Evolutionary conservation across 768 basidiomycete species (phyloP), one percentile per base, ranked within the genome.

Genomic region (Mycena rosella): DNA sequence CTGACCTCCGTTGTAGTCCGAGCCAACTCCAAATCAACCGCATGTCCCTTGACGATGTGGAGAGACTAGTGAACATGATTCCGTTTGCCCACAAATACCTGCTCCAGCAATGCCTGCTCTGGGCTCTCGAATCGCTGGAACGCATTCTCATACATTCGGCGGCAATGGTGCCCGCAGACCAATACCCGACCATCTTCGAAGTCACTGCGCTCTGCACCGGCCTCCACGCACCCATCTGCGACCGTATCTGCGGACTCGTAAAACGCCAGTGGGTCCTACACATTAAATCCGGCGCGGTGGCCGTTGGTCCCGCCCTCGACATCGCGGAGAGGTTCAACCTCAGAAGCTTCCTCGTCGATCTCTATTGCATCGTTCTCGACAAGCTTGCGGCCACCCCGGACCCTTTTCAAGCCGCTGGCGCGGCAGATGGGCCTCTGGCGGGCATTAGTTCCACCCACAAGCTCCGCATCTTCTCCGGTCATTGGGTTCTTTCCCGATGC

Each of bases 21-120:
- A 34, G 27, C 20, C 51, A 66, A 17, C 44, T 66, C 4, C 65
- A 60, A 48, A 60, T 66, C 29, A 60, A 55, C 29, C 58, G 65
- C 65, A 60, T 53, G 53, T 45, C 58, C 24, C 40, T 51, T 14
- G 64, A 36, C 8, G 64, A 65, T 32, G 0, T 65, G 38, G 64
- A 59, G n/a, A 52, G 42, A 47, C 15, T 65, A 18, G 5, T 32
- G 27, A 45, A 58, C 29, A 51, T 65, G 26, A 20, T 53, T 2
- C n/a, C 48, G 15, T 65, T 65, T 49, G 57, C 64, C 3, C 65
- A 66, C 58, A 66, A 66, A 27, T 66, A 66, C 24, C 45, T 66
- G 3, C 22, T 66, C 17, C 58, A 60, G 20, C 7, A 66, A 24
- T 60, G 58, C 45, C 58, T 66, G 1, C 40, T 27, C 9, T 66